Evolutionary conservation across 257 asterid species (phyloP).

Genomic region (Jacaranda copaia): DNA sequence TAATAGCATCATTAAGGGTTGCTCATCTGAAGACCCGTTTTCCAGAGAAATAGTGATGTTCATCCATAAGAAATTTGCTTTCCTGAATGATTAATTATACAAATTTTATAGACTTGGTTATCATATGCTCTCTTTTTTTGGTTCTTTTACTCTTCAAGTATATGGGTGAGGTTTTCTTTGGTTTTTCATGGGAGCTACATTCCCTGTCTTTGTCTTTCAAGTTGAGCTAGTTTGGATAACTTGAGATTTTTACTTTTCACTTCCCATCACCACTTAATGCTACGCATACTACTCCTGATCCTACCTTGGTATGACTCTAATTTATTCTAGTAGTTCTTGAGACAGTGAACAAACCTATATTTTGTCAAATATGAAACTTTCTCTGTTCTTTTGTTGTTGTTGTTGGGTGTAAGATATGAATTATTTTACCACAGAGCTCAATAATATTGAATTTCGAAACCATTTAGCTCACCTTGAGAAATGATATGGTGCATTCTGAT

Average conservation of each 20-base stretch:
- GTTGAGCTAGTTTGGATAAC: constrained; percentile 5
- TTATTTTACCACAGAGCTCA: constrained; percentile 15
- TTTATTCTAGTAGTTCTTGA: constrained; percentile 14
- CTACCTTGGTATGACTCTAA: neutral
- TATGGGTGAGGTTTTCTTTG: neutral
- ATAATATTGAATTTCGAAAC: constrained; percentile 15
- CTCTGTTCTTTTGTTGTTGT: neutral
- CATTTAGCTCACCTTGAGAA: constrained; percentile 8
- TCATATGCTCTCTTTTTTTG: neutral
- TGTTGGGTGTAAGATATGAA: constrained; percentile 15
- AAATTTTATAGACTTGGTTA: neutral
- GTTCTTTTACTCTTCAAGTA: neutral
- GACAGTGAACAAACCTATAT: constrained; percentile 15
- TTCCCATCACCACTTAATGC: constrained; percentile 24
- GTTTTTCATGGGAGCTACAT: neutral
- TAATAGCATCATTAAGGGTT: constrained; percentile 10
- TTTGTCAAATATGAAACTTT: neutral
- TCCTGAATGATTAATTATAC: constrained; percentile 22
- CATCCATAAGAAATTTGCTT: constrained; percentile 5
- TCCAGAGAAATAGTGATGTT: neutral
- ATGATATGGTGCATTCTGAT: constrained; percentile 5
- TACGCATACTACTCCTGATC: constrained; percentile 5
- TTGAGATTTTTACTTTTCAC: constrained; percentile 20
- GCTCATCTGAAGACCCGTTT: constrained; percentile 21
- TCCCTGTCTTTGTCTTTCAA: constrained; percentile 16